phyloP scores from a whole-genome alignment of 495 filamentous ascomycete genomes.

The Pyronema omphalodes region DNA sequence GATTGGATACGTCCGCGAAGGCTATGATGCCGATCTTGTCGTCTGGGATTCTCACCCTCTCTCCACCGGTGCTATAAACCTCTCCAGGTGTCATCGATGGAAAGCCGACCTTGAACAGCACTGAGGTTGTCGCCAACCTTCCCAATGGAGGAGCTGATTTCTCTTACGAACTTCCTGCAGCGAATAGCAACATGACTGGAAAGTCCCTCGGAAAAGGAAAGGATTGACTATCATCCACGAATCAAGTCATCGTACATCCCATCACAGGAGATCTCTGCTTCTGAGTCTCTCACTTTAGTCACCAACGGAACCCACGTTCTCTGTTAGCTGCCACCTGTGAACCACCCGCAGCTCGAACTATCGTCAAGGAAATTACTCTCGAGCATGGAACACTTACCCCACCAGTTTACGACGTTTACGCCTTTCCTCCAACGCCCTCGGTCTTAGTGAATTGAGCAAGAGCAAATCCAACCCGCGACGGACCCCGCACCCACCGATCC shows the following conservation, averaged over 20 bases:
- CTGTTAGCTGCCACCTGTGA: neutral
- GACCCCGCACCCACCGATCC: too few species aligned
- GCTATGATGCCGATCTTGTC: slow-evolving; percentile 48
- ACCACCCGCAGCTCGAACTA: too few species aligned
- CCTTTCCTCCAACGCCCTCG: too few species aligned
- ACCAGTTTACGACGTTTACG: too few species aligned
- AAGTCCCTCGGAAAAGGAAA: neutral
- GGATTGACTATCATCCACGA: neutral
- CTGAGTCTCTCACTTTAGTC: neutral
- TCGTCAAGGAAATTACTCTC: too few species aligned
- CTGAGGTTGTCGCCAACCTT: slow-evolving; percentile 11
- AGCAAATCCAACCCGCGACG: too few species aligned
- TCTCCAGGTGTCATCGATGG: slow-evolving; percentile 46
- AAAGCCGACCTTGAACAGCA: slow-evolving; percentile 21
- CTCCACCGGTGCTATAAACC: slow-evolving; percentile 40
- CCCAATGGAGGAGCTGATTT: neutral
- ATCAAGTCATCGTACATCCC: neutral
- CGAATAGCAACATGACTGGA: neutral
- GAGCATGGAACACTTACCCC: too few species aligned
- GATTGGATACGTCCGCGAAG: slow-evolving; percentile 41
- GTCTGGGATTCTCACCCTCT: slow-evolving; percentile 50
- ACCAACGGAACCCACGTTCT: neutral
- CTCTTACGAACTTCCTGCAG: neutral
- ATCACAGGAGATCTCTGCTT: neutral
- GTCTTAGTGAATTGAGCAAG: too few species aligned